Conservation (phyloP, 805 yeast genomes). For the Yamadazyma olivae region DNA sequence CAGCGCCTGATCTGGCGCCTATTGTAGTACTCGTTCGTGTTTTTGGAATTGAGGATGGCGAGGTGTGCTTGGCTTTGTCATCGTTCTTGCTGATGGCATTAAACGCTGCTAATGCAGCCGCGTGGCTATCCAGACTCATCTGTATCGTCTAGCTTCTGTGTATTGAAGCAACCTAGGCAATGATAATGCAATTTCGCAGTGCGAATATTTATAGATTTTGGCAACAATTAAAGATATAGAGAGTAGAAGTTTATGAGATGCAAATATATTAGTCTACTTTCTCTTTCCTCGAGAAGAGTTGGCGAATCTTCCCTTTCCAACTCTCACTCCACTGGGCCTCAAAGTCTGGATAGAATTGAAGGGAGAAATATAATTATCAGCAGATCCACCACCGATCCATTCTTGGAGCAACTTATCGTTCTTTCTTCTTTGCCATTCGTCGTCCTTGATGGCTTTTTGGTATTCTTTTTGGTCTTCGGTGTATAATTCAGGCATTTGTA, state of each 20-base stretch:
- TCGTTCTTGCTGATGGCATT: conserved; percentile 15
- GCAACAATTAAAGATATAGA: not conserved
- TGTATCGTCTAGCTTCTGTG: no score
- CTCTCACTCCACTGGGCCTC: conserved; percentile 61
- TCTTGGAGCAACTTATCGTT: conserved; percentile 82
- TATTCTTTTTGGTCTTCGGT: conserved; percentile 96
- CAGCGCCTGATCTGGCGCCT: no score
- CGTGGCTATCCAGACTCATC: conserved; percentile 25
- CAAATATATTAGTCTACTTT: conserved; percentile 8
- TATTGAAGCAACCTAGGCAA: no score
- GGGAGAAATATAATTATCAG: conserved; percentile 87
- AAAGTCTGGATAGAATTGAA: conserved; percentile 47
- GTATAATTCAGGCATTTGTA: conserved; percentile 52
- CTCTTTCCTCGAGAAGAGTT: conserved; percentile 52
- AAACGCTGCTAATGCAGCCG: conserved; percentile 46
- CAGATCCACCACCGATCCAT: conserved; percentile 94
- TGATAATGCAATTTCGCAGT: not conserved
- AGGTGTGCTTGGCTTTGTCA: not conserved
- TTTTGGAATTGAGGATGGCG: no score
- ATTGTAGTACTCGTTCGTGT: no score
- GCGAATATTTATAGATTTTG: not conserved
- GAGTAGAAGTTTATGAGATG: not conserved
- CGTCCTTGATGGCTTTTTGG: conserved; percentile 79
- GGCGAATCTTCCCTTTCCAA: conserved; percentile 83
- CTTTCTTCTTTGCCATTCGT: conserved; percentile 80